Evolutionary conservation across 75 land plant species (phyloP), one percentile per base, ranked within the genome.

Genomic region (Picea sitchensis): DNA sequence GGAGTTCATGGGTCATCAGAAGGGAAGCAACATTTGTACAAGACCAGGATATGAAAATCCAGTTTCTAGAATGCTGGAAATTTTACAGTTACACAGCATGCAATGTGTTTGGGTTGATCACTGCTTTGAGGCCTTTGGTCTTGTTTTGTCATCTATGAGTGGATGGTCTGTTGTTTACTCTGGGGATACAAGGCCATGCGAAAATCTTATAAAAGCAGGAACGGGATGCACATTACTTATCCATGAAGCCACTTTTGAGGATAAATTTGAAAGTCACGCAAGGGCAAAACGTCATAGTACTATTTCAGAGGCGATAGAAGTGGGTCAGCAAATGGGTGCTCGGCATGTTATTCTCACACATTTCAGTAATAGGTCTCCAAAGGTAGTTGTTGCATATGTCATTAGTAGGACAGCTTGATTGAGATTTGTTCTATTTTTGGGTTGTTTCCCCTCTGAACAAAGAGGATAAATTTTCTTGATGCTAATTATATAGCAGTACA

Each of bases 171-270:
- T 83, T n/a, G 84, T 83, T 6, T 83, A 83, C 59, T 83, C 84
- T 8, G 84, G 84, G 11, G 84, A 83, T 58, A 83, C 84, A 41
- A 81, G 84, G 54, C 84, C 84, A 18, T 83, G 83, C 51, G 32
- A 57, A 34, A 15, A 57, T 17, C 83, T 83, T 32, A 74, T 81
- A 14, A 62, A 74, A 83, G 84, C 84, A 59, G 83, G 84, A 20
- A 59, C 23, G 32, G 84, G 84, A 14, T 83, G 84, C 84, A 81
- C 84, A 56, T 62, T 83, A 54, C 84, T 83, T 6, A 83, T 83
- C 31, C 84, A 83, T 47, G 84, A 83, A 60, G 84, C 84, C 21
- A 83, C 84, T 12, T 83, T 83, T 81, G 84, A 83, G 77, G 84
- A 81, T 41, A 51, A 36, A 4, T 61, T 80, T 41, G 77, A 12